Evolutionary conservation across 1,284 basidiomycete genomes (phyloP).

Genomic region (Ceratobasidium sp.): DNA sequence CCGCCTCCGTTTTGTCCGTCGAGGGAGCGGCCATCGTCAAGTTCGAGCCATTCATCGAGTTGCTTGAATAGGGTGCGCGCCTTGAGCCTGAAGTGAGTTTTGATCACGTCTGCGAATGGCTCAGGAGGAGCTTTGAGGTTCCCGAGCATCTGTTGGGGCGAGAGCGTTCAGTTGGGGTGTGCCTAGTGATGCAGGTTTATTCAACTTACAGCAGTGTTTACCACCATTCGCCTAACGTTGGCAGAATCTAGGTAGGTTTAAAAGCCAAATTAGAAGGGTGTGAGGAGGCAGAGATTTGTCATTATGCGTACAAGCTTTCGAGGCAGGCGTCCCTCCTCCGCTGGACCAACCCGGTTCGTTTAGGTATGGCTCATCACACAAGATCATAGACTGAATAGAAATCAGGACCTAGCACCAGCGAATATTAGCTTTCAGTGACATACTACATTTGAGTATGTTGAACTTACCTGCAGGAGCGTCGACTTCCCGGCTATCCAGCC

Average conservation of each 20-base stretch:
- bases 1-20: constrained; percentile 59
- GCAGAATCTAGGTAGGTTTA: constrained; percentile 71
- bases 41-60: constrained; percentile 78
- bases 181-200: constrained; percentile 11
- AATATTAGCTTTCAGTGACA: constrained; percentile 5
- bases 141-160: constrained; percentile 74
- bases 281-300: neutral
- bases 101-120: constrained; percentile 83
- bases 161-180: constrained; percentile 34
- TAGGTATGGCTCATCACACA: constrained; percentile 87
- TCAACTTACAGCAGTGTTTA: constrained; percentile 77
- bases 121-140: constrained; percentile 83
- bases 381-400: constrained; percentile 93
- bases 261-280: constrained; percentile 2
- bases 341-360: constrained; percentile 90
- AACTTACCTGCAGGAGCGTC: constrained; percentile 76
- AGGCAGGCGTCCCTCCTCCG: constrained; percentile 74
- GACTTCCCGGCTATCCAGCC: constrained; percentile 89
- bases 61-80: constrained; percentile 73
- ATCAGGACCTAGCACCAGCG: constrained; percentile 72
- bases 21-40: constrained; percentile 74
- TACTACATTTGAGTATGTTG: constrained; percentile 22
- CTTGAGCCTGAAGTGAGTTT: constrained; percentile 90
- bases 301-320: constrained; percentile 70
- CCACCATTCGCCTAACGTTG: constrained; percentile 88